Evolutionary conservation across 805 yeast genomes (phyloP), one percentile per base, ranked within the genome.

Genomic region (Alloascoidea africana): DNA sequence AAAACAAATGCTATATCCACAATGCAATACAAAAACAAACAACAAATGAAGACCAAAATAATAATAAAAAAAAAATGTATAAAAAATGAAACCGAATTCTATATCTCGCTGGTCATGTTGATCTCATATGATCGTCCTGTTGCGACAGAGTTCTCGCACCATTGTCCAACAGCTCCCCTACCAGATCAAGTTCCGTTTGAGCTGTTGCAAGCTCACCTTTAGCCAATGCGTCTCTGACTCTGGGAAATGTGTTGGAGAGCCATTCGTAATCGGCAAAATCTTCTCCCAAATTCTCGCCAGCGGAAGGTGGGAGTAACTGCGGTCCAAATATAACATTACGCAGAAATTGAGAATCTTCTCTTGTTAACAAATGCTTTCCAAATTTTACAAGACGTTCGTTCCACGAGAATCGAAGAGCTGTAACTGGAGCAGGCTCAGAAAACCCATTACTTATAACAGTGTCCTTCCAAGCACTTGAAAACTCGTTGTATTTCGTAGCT

Each of bases 401-500:
- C 84, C 91, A 81, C 40, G 72, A 73, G 78, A 83, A 72, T 48
- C 97, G 64, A 44, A 71, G 75, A 34, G 76, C 73, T 0, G 87
- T 68, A 32, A 83, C 58, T 39, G 79, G 52, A 1, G 85, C 71
- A 1, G 94, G 86, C 51, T 87, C 94, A 3, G 73, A 49, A 2
- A 80, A 87, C 3, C 68, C 60, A 36, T 65, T 68, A 19, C 65
- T 62, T 27, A 56, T 46, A 2, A 70, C 69, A 15, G 71, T 58
- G 19, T 68, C 68, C 16, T 56, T 52, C 96, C 96, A 87, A 4
- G 76, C 71, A 16, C 58, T 56, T 2, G 56, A 52, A 76, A 86
- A 80, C 2, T 64, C 59, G 8, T 62, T 65, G 49, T 73, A 70
- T 18, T 65, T 66, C 3, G 56, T 52, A 1, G 73, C 73, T 16